Conservation (phyloP, 306 rosid genomes). For the Vigna nakashimae region DNA sequence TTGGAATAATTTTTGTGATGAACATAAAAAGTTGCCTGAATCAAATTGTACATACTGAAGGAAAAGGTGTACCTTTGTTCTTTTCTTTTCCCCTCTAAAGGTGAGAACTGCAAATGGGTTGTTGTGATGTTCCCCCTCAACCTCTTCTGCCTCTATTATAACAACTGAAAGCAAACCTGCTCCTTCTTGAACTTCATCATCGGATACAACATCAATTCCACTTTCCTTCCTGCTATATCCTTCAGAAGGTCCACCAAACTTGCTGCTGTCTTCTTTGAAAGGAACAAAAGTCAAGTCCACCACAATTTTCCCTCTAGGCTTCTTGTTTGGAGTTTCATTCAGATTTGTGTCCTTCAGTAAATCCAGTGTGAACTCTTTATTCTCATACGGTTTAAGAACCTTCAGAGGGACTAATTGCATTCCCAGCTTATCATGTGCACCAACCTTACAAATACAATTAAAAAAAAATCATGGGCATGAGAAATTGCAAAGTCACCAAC, state of each 20-base stretch:
- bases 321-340: conserved; percentile 66
- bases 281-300: conserved; percentile 82
- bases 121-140: conserved; percentile 84
- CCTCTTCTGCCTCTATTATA: conserved; percentile 75
- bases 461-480: conserved; percentile 14
- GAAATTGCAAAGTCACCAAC: background rate
- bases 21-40: background rate
- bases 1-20: background rate
- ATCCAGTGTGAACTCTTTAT: conserved; percentile 70
- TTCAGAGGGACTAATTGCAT: conserved; percentile 86
- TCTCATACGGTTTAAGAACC: conserved; percentile 65
- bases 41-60: background rate
- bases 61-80: conserved; percentile 67
- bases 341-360: conserved; percentile 75
- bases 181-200: conserved; percentile 58
- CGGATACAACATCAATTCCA: conserved; percentile 47
- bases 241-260: conserved; percentile 45
- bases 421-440: conserved; percentile 82
- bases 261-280: conserved; percentile 72
- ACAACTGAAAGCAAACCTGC: conserved; percentile 82
- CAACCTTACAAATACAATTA: conserved; percentile 63
- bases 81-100: conserved; percentile 80
- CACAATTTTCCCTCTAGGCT: conserved; percentile 73
- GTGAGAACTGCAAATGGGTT: conserved; percentile 76
- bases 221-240: conserved; percentile 53